Evolutionary conservation across 768 basidiomycete genomes (phyloP), one percentile per base, ranked within the genome.

Genomic region (Suillus decipiens): DNA sequence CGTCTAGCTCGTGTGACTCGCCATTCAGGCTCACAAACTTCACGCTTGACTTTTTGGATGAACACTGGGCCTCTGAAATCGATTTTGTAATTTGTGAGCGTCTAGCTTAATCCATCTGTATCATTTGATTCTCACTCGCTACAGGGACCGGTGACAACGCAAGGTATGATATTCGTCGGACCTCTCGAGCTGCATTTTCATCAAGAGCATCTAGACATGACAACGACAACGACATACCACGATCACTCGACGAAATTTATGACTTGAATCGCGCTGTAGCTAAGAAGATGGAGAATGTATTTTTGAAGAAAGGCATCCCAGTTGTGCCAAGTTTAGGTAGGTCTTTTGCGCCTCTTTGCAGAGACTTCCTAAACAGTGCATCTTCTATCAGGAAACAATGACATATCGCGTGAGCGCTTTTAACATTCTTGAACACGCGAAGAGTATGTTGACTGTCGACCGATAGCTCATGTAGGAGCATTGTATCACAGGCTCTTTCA

Each of bases 21-120:
- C 92, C 94, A 0, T 78, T 92, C 47, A 76, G 79, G 14, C 83
- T 95, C 22, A 86, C 89, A 36, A 92, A 96, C 72, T 81, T 84
- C 51, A 94, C 93, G 19, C 81, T 96, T 60, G 89, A 95, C 67
- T 92, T 82, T 78, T 75, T 95, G 60, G 88, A 88, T 60, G 81
- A 86, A 69, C 82, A 92, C 64, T 95, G 92, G 92, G 83, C 87
- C 42, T 81, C 84, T 63, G 86, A 95, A 68, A 83, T 96, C 36
- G 95, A 96, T 72, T 96, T 96, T 73, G 92, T 96, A 31, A 81
- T 96, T 31, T 95, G 92, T 90, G 70, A 69, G 82, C 79, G 19
- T 51, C 56, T 57, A 34, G 42, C 51, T 39, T 15, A 17, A 14
- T 28, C 6, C 5, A 17, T 39, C 17, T 19, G 19, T 19, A 1